Evolutionary conservation across 345 rosid species (phyloP).

Genomic region (Microthlaspi erraticum): DNA sequence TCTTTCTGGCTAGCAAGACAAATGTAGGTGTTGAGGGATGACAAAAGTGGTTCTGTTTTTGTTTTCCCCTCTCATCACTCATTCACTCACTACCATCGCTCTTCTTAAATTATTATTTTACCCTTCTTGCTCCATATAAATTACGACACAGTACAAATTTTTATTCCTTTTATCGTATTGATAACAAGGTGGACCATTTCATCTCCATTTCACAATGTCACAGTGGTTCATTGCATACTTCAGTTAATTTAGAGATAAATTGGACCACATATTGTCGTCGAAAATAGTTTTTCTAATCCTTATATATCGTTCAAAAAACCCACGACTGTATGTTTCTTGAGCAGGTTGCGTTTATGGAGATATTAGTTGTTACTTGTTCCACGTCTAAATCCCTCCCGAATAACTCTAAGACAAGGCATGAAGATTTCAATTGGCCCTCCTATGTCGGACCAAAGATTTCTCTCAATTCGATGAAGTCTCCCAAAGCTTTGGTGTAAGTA

Average conservation of each 20-base stretch:
- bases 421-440: too few species aligned
- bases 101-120: conserved; percentile 8
- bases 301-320: too few species aligned
- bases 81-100: conserved; percentile 40
- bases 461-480: too few species aligned
- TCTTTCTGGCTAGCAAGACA: conserved; percentile 44
- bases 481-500: too few species aligned
- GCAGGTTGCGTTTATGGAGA: too few species aligned
- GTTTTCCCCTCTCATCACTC: conserved; percentile 43
- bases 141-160: conserved; percentile 20
- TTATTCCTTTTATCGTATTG: conserved; percentile 8
- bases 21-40: conserved; percentile 44
- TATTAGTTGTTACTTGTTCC: too few species aligned
- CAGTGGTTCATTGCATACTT: conserved; percentile 3
- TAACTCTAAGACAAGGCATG: too few species aligned
- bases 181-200: conserved; percentile 30
- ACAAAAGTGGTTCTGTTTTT: conserved; percentile 46
- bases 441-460: too few species aligned
- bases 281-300: too few species aligned
- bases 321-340: too few species aligned
- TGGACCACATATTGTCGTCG: conserved; percentile 3
- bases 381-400: too few species aligned
- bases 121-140: conserved; percentile 28
- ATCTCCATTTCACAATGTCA: conserved; percentile 10
- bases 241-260: background rate